Base-by-base conservation (phyloP, 2,329 filamentous ascomycete species). In the Aspergillus floridensis region DNA sequence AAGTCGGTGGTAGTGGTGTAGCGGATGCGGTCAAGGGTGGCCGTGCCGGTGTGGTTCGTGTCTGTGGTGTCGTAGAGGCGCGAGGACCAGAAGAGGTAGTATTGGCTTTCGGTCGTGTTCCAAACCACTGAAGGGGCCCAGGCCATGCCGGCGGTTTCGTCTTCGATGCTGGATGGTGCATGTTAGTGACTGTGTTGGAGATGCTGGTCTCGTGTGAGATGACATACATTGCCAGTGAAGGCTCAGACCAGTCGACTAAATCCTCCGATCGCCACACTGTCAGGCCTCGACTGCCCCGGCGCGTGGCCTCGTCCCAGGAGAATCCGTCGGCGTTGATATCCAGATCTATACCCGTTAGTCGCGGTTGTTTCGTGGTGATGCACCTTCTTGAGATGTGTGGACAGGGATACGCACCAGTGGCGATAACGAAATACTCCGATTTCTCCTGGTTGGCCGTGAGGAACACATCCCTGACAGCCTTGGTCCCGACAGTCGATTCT, bases 81-180 rank as follows among this genome's bases (percentile, higher is more conserved):
- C 1, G 53, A 59, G 2, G 49, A 32, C 53, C 53, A 59, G 49
- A 59, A 59, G 19, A 59, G 22, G 44, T 59, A 56, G 58, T 57
- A 57, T 12, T 49, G 21, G 2, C 16, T 22, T 21, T 53, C 49
- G 1, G 48, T 47, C 49, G 29, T n/a, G 58, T 59, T 59, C 26
- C 51, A 59, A 29, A 59, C 16, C 2, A 51, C 58, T 2, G 58
- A 59, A 1, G 53, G 58, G 1, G 53, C 53, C 58, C 58, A 59
- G 19, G 53, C 53, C 53, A 59, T 59, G 16, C 58, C 58, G 3
- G 49, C 58, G 5, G 49, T 38, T 31, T 24, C 19, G 29, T 46
- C 35, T 32, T 59, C 58, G 53, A 59, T 35, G 16, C 58, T 59
- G 6, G 21, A 16, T 2, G 5, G 21, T n/a, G 19, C 11, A 48